Base-by-base conservation (phyloP, 1,139 yeast genomes). In the Meyerozyma guilliermondii region DNA sequence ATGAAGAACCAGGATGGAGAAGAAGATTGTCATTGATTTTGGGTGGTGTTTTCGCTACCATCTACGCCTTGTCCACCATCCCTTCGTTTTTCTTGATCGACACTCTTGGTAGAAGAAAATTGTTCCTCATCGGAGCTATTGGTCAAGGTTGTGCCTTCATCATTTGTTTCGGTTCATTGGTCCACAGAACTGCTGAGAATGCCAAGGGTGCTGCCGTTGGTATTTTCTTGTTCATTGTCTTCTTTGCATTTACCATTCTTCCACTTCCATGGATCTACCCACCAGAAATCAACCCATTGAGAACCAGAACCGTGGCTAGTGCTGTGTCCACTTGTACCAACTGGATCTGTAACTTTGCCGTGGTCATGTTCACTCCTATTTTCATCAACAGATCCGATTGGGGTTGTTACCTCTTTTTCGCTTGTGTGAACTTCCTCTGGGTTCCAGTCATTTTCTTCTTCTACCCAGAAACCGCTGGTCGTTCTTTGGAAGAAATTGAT, bases 71-170 rank as follows among this genome's bases (percentile, higher is more conserved):
- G 20, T 71, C 79, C 42, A 79, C 88, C 31, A 68, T 80, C 51
- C 83, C 85, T 39, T 78, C 87, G 3, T 78, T 78, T 61, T 80
- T 78, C 63, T 59, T 79, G 52, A 71, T 83, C 56, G 92, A 86
- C 55, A 70, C 74, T 40, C 61, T 83, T 35, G 83, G 83, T 54
- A 83, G 88, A 59, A 80, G 95, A 72, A 79, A 71, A 44, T 65
- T 76, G 56, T 67, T 76, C 55, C 62, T 75, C 48, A 60, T 63
- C 47, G 81, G 81, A 53, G 78, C 80, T 35, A 41, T 58, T 41
- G 80, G 80, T 45, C 76, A 71, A 56, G 75, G 65, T 48, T 28
- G 59, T 45, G 59, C 76, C 8, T 68, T 71, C 55, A 54, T 64
- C 46, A 56, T 71, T 42, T 64, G 74, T 8, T 70, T 71, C 51